Base-by-base conservation (phyloP, 805 yeast species). In the Candida namnaoensis region DNA sequence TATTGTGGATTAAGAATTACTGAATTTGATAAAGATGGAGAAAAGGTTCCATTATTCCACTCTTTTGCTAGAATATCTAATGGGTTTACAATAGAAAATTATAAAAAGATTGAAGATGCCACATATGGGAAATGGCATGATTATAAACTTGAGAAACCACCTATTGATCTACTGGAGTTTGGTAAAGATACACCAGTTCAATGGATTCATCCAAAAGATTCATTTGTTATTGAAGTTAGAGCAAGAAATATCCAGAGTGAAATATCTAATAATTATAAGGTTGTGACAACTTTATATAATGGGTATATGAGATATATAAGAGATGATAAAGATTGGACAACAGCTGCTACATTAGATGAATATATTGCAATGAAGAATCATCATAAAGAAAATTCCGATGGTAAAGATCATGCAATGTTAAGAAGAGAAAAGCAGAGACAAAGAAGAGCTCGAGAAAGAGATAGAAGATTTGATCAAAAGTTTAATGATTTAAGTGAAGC, bases 31-130 rank as follows among this genome's bases (percentile, higher is more conserved):
- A 43, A 52, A 4, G 43, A 49, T 0, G 44, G 38, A 37, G 38
- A 39, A 32, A 52, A 36, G 14, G 38, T 39, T 1, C 48, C 53
- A 7, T 58, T 64, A 32, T 86, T 78, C 53, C 62, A 74, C 41
- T 76, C 91, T 14, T 82, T 91, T 44, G 82, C 95, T 51, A 71
- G 74, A 19, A 83, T 90, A 37, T 91, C 95, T 1, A 88, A 90
- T 53, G 98, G 98, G 1, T 76, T 91, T 44, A 74, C 86, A 9
- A 60, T 64, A 1, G 74, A 71, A 2, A 90, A 83, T 43, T 81
- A 72, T 45, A 71, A 72, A 30, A 66, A 66, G 37, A 79, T 93
- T 34, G 75, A 74, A 34, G 64, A 75, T 19, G 44, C 64, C 8
- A 76, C 93, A 0, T 58, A 68, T 35, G 80, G 78, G 1, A 72